phyloP scores from a whole-genome alignment of 306 rosid genomes.

The Arachis hypogaea region DNA sequence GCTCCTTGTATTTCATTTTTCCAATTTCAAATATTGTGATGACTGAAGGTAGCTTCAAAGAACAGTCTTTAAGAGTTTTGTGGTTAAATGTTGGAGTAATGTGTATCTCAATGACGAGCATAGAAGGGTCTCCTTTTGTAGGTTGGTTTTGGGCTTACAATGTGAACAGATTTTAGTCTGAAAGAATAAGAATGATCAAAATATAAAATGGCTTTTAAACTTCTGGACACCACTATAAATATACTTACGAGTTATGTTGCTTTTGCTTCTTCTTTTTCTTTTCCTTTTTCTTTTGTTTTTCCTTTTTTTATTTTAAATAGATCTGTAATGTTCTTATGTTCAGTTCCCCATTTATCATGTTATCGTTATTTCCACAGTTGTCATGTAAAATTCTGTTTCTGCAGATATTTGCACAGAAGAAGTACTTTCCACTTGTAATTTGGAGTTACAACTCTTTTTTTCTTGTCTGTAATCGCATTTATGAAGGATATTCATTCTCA shows the following conservation, averaged over 20 bases:
- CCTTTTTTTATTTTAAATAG: not conserved
- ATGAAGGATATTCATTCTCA: constrained; percentile 89
- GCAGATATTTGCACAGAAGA: constrained; percentile 75
- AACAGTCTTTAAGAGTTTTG: not conserved
- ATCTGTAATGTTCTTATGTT: constrained; percentile 26
- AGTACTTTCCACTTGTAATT: constrained; percentile 60
- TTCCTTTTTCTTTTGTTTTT: too few species aligned
- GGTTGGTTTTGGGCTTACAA: not conserved
- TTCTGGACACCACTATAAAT: not conserved
- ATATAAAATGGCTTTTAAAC: constrained; percentile 1
- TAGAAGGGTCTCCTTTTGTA: not conserved
- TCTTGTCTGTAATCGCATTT: constrained; percentile 84
- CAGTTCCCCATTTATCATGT: constrained; percentile 30
- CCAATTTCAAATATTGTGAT: not conserved
- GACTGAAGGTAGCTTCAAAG: constrained; percentile 4
- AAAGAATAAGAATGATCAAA: constrained; percentile 5
- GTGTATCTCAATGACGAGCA: not conserved
- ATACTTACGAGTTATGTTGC: too few species aligned
- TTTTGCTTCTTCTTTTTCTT: too few species aligned
- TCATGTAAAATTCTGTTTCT: constrained; percentile 33
- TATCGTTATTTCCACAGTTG: constrained; percentile 25
- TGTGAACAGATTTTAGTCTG: not conserved
- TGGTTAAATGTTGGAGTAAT: constrained; percentile 1
- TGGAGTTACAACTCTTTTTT: constrained; percentile 91
- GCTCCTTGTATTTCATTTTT: not conserved